Evolutionary conservation across 2,329 filamentous ascomycete genomes (phyloP), one percentile per base, ranked within the genome.

Genomic region (Aspergillus quadrilineatus): DNA sequence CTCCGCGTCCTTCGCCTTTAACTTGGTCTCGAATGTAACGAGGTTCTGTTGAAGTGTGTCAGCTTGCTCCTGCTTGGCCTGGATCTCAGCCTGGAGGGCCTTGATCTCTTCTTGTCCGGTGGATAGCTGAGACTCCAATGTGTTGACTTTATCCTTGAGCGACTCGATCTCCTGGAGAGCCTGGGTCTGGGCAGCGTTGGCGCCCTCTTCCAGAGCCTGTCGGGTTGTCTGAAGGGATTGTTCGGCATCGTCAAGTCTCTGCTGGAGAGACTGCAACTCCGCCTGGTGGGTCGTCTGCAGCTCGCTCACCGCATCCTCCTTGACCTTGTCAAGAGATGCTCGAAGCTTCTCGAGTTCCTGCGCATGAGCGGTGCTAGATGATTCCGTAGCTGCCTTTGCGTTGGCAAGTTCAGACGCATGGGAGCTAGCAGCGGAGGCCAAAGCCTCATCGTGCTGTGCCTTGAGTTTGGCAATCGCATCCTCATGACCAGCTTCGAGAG

Each of bases 31-130:
- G 6, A 75, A 64, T 5, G 70, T 63, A 48, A 69, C 62, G 43
- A 78, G 60, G 15, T 66, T 73, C 45, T 71, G 69, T 50, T 75
- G 71, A 7, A 78, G 64, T 8, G 66, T 65, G 43, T 72, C 69
- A 1, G 72, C 72, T 57, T 75, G 69, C 26, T 69, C 63, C 17
- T 74, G 67, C 55, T 75, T 75, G 57, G 57, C 63, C 28, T 72
- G 67, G 29, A 76, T 64, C 44, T 71, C 65, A 37, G 65, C 64
- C 50, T 75, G 65, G 26, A 74, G 62, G 32, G 69, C 62, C 56
- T 73, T 66, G 57, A 75, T 69, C 60, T 73, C 63, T 41, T 64
- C 64, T 9, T 66, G 65, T 28, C 67, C 69, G 6, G 67, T 65
- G 2, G 67, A 65, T 30, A 73, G 57, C 34, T 70, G 67, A 5